These are phyloP conservation scores for Rosa chinensis DNA, from an alignment of 306 rosid species.

Conservation along the genomic window DNA sequence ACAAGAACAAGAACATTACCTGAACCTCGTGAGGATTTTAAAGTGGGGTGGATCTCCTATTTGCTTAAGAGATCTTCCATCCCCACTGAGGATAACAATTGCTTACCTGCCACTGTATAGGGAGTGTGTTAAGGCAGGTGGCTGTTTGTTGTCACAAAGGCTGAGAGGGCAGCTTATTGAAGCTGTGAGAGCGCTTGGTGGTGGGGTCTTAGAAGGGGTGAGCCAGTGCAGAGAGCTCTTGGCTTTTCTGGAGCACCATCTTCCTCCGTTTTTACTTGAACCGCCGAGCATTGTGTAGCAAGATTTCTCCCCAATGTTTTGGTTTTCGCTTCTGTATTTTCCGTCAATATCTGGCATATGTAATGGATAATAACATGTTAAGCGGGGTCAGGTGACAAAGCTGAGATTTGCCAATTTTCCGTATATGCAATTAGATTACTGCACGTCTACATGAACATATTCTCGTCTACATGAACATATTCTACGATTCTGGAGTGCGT, in stretches of 20 bases:
- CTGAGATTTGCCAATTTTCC: slow-evolving; percentile 27
- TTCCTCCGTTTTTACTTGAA: slow-evolving; percentile 64
- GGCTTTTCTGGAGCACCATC: slow-evolving; percentile 76
- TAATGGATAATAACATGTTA: slow-evolving; percentile 20
- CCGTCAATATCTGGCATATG: slow-evolving; percentile 3
- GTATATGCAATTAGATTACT: slow-evolving; percentile 12
- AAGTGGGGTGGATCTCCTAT: slow-evolving; percentile 75
- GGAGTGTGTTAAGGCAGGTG: slow-evolving; percentile 67
- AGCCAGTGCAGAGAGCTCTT: slow-evolving; percentile 61
- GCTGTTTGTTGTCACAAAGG: slow-evolving; percentile 71
- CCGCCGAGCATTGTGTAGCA: slow-evolving; percentile 37
- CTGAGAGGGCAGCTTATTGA: slow-evolving; percentile 81
- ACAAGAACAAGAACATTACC: slow-evolving; percentile 65
- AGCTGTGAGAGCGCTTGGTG: slow-evolving; percentile 72
- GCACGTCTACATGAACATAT: neutral
- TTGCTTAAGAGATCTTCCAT: slow-evolving; percentile 79
- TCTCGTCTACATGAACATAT: neutral
- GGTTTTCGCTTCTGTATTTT: slow-evolving; percentile 4
- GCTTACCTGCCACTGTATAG: slow-evolving; percentile 84
- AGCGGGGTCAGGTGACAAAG: slow-evolving; percentile 23
- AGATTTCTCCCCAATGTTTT: neutral
- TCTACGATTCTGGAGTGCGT: neutral
- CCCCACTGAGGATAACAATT: slow-evolving; percentile 62
- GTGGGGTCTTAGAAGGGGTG: slow-evolving; percentile 51
- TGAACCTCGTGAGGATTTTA: slow-evolving; percentile 64